phyloP scores from a whole-genome alignment of 2,329 filamentous ascomycete genomes.

The Thelonectria discophora region DNA sequence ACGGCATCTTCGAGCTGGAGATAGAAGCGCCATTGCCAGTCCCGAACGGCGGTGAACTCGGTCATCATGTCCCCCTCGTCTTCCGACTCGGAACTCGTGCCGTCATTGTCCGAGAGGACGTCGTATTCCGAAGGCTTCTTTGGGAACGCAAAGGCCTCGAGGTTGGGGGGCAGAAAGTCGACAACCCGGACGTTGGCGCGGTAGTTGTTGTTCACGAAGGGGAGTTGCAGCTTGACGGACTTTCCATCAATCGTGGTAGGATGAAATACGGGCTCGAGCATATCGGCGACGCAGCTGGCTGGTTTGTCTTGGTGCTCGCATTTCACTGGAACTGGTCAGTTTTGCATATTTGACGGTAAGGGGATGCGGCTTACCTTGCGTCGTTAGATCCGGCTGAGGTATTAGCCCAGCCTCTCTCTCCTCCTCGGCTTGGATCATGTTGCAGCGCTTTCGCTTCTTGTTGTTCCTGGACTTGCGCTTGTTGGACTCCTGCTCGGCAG shows the following conservation, averaged over 20 bases:
- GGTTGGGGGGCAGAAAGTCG: constrained; percentile 76
- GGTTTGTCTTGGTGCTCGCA: constrained; percentile 55
- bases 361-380: constrained; percentile 38
- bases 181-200: constrained; percentile 77
- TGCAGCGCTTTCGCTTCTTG: constrained; percentile 34
- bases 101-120: constrained; percentile 55
- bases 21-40: constrained; percentile 87
- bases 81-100: constrained; percentile 38
- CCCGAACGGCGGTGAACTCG: constrained; percentile 37
- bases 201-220: constrained; percentile 80
- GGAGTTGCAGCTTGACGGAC: constrained; percentile 57
- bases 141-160: constrained; percentile 75
- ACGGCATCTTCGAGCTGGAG: constrained; percentile 78
- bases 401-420: constrained; percentile 39
- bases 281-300: constrained; percentile 48
- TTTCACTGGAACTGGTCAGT: constrained; percentile 50
- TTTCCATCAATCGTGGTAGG: constrained; percentile 54
- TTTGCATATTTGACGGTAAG: neutral
- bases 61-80: constrained; percentile 38
- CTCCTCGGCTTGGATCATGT: constrained; percentile 19
- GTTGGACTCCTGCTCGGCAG: constrained; percentile 39
- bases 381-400: constrained; percentile 44
- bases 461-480: constrained; percentile 41
- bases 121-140: constrained; percentile 57
- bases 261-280: constrained; percentile 52